phyloP scores from a whole-genome alignment of 1,139 yeast genomes.

The Nakaseomyces kungkrabaensis region DNA sequence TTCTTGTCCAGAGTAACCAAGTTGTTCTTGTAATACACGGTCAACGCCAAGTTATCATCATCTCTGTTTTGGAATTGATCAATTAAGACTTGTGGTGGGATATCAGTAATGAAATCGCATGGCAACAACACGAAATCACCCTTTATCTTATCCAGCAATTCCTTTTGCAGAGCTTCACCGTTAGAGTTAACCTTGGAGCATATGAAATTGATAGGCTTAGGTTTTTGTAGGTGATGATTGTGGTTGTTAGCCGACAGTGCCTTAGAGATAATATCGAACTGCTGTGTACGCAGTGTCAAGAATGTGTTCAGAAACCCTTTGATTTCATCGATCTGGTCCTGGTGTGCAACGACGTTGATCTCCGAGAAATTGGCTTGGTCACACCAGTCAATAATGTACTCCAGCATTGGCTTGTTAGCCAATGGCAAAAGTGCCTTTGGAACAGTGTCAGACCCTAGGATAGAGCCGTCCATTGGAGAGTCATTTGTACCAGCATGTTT shows the following conservation, averaged over 20 bases:
- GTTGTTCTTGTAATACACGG: constrained; percentile 47
- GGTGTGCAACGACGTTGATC: constrained; percentile 44
- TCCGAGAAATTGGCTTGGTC: constrained; percentile 68
- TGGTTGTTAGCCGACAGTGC: constrained; percentile 17
- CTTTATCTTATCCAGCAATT: constrained; percentile 36
- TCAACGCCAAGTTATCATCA: constrained; percentile 57
- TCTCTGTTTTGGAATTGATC: constrained; percentile 71
- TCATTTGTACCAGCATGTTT: background rate
- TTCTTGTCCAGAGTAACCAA: constrained; percentile 53
- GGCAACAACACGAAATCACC: constrained; percentile 71
- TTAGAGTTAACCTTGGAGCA: constrained; percentile 42
- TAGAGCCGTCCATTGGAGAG: background rate
- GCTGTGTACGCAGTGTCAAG: constrained; percentile 21
- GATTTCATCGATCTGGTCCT: constrained; percentile 29
- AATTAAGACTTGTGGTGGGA: constrained; percentile 81
- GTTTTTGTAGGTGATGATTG: constrained; percentile 23
- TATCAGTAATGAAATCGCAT: constrained; percentile 85
- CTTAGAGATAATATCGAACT: constrained; percentile 22
- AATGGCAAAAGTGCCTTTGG: constrained; percentile 84
- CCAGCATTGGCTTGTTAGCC: constrained; percentile 84
- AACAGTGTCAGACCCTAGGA: constrained; percentile 12
- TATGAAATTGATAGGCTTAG: constrained; percentile 38
- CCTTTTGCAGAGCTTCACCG: constrained; percentile 51
- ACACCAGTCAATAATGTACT: constrained; percentile 89
- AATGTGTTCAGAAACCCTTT: constrained; percentile 17